Evolutionary conservation across 1,284 basidiomycete genomes (phyloP), one percentile per base, ranked within the genome.

Genomic region (Boletus mariae): DNA sequence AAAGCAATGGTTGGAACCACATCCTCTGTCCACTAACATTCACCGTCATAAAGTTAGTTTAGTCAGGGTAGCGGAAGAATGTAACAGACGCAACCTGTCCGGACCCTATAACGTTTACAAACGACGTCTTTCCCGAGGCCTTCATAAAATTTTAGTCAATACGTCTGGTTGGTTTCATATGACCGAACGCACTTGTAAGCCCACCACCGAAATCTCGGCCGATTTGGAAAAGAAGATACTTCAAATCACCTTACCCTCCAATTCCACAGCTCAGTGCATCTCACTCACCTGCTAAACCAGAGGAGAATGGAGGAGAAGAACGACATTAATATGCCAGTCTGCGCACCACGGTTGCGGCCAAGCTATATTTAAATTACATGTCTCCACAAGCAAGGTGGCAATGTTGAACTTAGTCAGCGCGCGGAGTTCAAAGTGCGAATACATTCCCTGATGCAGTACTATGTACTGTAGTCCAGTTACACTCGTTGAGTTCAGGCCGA

Each of bases 1-100:
- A 94, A 97, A 10, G 93, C 91, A 20, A 97, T 90, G 0, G 94
- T 98, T 0, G 94, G 94, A 0, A 94, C 92, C 35, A 95, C 92
- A 55, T 96, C 93, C 73, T 95, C 92, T 52, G 88, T 92, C 89
- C 91, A 92, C 85, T 90, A 52, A 26, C 20, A 37, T 49, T 48
- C 20, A 45, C 20, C 20, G 20, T 20, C 2, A 20, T 20, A 20
- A 20, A 20, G 52, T 34, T 54, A 35, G 51, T 12, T 35, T 25
- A 49, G 10, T 15, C 52, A 31, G 11, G 25, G 12, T 13, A 25
- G 17, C 15, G 34, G 8, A 49, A 25, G 28, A 44, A 11, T 20
- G 44, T 13, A 47, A 51, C 6, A 37, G 47, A 61, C 74, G 59
- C 58, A 85, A 64, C 87, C 74, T 95, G 92, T 56, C 92, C 92